phyloP scores from a whole-genome alignment of 1,139 yeast genomes.

The Yamadazyma atmosphaerica region DNA sequence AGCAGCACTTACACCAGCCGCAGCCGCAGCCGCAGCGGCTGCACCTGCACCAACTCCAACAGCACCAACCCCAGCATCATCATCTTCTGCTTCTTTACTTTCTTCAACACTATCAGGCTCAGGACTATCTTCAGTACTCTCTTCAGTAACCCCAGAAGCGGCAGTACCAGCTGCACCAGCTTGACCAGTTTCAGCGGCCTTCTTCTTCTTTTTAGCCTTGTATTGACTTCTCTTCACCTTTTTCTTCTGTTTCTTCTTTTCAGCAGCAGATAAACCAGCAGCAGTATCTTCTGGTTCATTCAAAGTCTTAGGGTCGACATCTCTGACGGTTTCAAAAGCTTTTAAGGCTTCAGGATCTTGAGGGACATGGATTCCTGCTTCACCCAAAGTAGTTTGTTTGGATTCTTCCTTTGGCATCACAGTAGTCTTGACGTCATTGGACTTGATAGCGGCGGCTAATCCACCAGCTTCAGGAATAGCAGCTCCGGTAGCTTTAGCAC shows the following conservation, averaged over 20 bases:
- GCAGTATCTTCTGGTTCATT: slow-evolving; percentile 28
- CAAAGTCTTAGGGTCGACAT: slow-evolving; percentile 47
- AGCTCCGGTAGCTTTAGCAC: slow-evolving; percentile 28
- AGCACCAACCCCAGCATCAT: slow-evolving; percentile 9
- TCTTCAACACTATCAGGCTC: slow-evolving; percentile 10
- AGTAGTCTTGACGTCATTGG: slow-evolving; percentile 41
- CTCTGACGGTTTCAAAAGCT: slow-evolving; percentile 37
- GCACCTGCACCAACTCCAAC: slow-evolving; percentile 21
- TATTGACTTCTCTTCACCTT: slow-evolving; percentile 49
- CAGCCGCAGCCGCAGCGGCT: slow-evolving; percentile 17
- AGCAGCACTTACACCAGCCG: slow-evolving; percentile 11
- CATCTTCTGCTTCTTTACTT: too few relatives aligned
- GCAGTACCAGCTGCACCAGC: slow-evolving; percentile 21
- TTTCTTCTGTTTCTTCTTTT: slow-evolving; percentile 47
- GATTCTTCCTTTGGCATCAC: slow-evolving; percentile 57
- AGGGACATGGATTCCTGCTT: slow-evolving; percentile 55
- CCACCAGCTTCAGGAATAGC: slow-evolving; percentile 63
- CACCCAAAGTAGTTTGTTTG: slow-evolving; percentile 51
- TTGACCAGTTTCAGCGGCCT: slow-evolving; percentile 39
- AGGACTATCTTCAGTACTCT: slow-evolving; percentile 24
- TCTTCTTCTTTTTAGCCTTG: slow-evolving; percentile 45
- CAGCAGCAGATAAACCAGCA: slow-evolving; percentile 34
- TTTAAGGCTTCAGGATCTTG: slow-evolving; percentile 38
- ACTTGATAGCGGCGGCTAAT: slow-evolving; percentile 26
- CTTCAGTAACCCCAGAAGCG: slow-evolving; percentile 17